These are phyloP conservation scores for Penicillium concentricum DNA, from an alignment of 2,329 filamentous ascomycete genomes.

Conservation along the genomic window DNA sequence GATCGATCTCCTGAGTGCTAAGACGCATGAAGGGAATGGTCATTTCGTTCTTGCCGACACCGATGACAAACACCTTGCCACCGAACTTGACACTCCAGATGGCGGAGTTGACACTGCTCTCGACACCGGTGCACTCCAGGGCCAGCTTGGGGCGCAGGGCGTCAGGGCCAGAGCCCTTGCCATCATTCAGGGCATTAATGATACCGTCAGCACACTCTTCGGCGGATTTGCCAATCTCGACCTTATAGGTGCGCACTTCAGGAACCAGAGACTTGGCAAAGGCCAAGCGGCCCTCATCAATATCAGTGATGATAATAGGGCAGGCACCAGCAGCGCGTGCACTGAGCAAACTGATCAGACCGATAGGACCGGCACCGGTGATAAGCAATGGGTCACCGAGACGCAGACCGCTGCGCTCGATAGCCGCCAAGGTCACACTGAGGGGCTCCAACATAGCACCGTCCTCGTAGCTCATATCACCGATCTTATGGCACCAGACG, in stretches of 20 bases:
- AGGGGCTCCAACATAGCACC: constrained; percentile 89
- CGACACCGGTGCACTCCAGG: constrained; percentile 93
- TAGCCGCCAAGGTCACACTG: constrained; percentile 80
- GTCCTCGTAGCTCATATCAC: constrained; percentile 85
- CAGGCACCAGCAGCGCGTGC: constrained; percentile 82
- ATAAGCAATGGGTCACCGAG: constrained; percentile 86
- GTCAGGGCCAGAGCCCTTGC: constrained; percentile 31
- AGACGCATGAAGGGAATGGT: constrained; percentile 93
- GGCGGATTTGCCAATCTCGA: constrained; percentile 47
- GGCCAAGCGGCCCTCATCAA: constrained; percentile 77
- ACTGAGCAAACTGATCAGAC: constrained; percentile 83
- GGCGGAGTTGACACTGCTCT: constrained; percentile 79
- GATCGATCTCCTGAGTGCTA: constrained; percentile 85
- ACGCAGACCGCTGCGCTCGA: constrained; percentile 76
- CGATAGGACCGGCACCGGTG: constrained; percentile 92
- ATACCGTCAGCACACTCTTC: constrained; percentile 71
- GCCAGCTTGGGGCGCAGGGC: constrained; percentile 77
- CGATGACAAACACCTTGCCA: constrained; percentile 95
- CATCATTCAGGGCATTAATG: constrained; percentile 64
- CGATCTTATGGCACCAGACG: constrained; percentile 94
- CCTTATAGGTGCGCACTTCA: constrained; percentile 69
- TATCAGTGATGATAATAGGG: constrained; percentile 91
- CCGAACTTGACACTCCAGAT: constrained; percentile 93
- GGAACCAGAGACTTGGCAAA: constrained; percentile 86
- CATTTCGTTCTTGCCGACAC: constrained; percentile 93